A percentile compares a stretch with the other conserved stretches of the same genome.
These are phyloP conservation scores for Colletotrichum australisinense DNA, from an alignment of 2,329 filamentous ascomycete species.

Conservation along the genomic window DNA sequence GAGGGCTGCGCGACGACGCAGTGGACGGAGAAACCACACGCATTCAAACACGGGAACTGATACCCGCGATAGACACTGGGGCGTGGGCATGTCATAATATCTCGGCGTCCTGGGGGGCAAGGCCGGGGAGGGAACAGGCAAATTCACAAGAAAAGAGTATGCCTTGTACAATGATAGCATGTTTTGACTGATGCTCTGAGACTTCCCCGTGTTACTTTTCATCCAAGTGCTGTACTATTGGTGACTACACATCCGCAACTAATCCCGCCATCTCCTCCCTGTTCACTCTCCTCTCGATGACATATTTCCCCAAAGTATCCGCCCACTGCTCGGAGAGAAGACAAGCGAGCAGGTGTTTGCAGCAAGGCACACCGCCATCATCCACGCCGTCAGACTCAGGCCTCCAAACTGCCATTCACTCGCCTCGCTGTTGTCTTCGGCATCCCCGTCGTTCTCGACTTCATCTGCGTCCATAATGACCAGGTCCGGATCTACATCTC, in stretches of 20 bases:
- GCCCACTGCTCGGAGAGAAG: conserved; percentile 76
- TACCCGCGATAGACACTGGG: conserved; percentile 34
- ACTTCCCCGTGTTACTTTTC: no score
- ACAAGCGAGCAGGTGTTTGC: conserved; percentile 92
- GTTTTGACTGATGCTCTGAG: conserved; percentile 23
- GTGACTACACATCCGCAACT: conserved; percentile 55
- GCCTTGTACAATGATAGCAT: conserved; percentile 36
- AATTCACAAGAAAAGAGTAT: conserved; percentile 30
- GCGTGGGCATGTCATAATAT: conserved; percentile 35
- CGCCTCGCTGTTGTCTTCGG: neutral
- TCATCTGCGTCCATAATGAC: conserved; percentile 34
- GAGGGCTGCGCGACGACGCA: conserved; percentile 5
- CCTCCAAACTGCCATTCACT: conserved; percentile 61
- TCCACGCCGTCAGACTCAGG: conserved; percentile 49
- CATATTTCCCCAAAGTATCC: conserved; percentile 64
- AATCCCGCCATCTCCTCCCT: conserved; percentile 80
- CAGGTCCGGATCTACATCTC: neutral
- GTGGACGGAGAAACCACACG: conserved; percentile 9
- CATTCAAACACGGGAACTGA: conserved; percentile 24
- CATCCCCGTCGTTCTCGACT: conserved; percentile 15
- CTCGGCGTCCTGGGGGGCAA: conserved; percentile 33
- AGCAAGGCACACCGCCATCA: conserved; percentile 65
- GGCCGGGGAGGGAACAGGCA: conserved; percentile 22
- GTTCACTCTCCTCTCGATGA: conserved; percentile 65
- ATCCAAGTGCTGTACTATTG: neutral